Conservation (phyloP, 139 green algal genomes). For the Coccomyxa sp. region DNA sequence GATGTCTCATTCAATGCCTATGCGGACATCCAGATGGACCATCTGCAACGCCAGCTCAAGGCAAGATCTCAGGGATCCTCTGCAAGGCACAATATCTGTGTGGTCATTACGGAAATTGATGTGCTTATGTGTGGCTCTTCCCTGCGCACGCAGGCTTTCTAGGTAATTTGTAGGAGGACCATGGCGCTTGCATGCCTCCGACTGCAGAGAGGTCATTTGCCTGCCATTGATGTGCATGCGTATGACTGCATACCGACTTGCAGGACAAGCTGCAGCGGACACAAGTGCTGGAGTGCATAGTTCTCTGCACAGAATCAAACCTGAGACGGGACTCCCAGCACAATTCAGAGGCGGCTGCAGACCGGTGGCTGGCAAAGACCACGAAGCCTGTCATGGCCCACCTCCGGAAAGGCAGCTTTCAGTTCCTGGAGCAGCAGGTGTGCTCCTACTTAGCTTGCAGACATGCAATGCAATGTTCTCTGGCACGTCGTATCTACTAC, state of each 20-base stretch:
- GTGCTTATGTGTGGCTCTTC: too few species aligned
- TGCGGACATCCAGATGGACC: constrained; percentile 60
- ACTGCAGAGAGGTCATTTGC: too few species aligned
- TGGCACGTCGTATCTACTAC: neutral
- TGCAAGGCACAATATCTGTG: neutral
- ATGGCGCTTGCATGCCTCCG: too few species aligned
- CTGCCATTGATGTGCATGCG: too few species aligned
- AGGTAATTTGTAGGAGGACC: neutral
- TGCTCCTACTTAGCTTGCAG: neutral
- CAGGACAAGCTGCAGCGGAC: constrained; percentile 46
- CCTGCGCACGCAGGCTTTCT: neutral
- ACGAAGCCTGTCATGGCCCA: constrained; percentile 40
- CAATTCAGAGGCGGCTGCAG: constrained; percentile 3
- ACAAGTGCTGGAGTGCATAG: constrained; percentile 35
- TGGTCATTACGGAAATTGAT: neutral
- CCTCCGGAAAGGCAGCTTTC: constrained; percentile 48
- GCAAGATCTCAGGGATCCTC: neutral
- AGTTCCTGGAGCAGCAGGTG: constrained; percentile 41
- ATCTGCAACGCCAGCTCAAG: constrained; percentile 56
- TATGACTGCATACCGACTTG: neutral
- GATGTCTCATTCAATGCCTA: constrained; percentile 34
- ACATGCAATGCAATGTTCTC: neutral
- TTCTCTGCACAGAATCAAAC: constrained; percentile 30
- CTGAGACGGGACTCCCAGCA: constrained; percentile 26
- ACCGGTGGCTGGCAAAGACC: constrained; percentile 52